These are phyloP conservation scores for Rhododendron simsii DNA, from an alignment of 148 eudicot genomes.

Conservation along the genomic window DNA sequence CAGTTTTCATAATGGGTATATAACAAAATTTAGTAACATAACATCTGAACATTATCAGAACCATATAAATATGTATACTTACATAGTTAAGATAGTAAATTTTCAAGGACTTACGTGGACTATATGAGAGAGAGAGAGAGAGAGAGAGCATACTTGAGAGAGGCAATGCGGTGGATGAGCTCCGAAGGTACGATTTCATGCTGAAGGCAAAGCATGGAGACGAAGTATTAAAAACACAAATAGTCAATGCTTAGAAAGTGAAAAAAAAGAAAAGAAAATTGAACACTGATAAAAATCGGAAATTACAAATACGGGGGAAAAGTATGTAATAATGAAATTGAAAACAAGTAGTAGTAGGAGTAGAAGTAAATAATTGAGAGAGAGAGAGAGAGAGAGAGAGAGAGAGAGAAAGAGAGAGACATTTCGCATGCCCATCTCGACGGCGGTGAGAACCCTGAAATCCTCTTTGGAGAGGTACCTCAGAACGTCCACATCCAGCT, in stretches of 20 bases:
- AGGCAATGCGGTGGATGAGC: constrained; percentile 76
- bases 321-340: background rate
- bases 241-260: background rate
- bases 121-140: background rate
- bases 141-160: constrained; percentile 61
- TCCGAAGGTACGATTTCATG: constrained; percentile 92
- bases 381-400: constrained; percentile 19
- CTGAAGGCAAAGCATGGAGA: constrained; percentile 27
- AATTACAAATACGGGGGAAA: background rate
- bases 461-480: constrained; percentile 89
- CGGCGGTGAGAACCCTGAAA: constrained; percentile 92
- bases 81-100: background rate
- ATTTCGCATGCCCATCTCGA: constrained; percentile 97
- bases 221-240: background rate
- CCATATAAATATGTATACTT: background rate
- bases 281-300: background rate
- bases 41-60: background rate
- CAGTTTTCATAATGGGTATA: background rate
- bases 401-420: constrained; percentile 23
- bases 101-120: background rate
- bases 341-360: background rate
- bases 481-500: constrained; percentile 76
- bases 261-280: background rate
- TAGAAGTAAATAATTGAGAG: background rate
- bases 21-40: background rate